Conservation (phyloP, 805 yeast genomes). For the Metschnikowia hibisci region DNA sequence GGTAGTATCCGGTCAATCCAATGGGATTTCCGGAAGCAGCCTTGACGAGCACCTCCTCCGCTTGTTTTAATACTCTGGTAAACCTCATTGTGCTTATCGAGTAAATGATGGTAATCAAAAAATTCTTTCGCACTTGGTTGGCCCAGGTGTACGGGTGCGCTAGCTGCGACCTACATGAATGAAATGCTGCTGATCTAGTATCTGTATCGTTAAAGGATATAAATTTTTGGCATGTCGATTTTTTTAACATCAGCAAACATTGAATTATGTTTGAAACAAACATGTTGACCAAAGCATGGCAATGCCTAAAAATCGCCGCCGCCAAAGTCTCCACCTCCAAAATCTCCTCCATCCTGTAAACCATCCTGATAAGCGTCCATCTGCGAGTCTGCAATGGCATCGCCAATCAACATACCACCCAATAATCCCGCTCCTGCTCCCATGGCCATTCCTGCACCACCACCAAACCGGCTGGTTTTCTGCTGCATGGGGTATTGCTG, state of each 20-base stretch:
- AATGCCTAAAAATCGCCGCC: conserved; percentile 8
- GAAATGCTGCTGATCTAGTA: too few relatives aligned
- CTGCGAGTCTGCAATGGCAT: conserved; percentile 34
- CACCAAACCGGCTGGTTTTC: conserved; percentile 36
- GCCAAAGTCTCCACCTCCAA: conserved; percentile 22
- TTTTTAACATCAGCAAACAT: too few relatives aligned
- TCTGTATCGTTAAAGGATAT: too few relatives aligned
- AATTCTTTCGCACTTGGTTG: conserved; percentile 15
- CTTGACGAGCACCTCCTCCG: conserved; percentile 53
- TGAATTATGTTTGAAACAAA: too few relatives aligned
- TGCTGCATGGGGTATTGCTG: conserved; percentile 18
- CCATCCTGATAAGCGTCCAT: conserved; percentile 26
- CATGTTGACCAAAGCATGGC: too few relatives aligned
- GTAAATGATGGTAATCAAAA: conserved; percentile 2
- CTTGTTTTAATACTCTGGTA: conserved; percentile 39
- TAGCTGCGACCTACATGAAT: too few relatives aligned
- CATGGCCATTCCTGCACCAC: conserved; percentile 38
- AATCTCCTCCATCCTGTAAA: conserved; percentile 32
- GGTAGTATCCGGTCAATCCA: conserved; percentile 72
- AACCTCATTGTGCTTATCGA: conserved; percentile 31
- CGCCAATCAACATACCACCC: conserved; percentile 55
- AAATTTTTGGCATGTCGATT: too few relatives aligned
- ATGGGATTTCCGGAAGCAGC: conserved; percentile 68
- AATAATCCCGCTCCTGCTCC: conserved; percentile 53
- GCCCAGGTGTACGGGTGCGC: conserved; percentile 18